Conservation (phyloP, 345 rosid genomes). For the Populus ilicifolia region DNA sequence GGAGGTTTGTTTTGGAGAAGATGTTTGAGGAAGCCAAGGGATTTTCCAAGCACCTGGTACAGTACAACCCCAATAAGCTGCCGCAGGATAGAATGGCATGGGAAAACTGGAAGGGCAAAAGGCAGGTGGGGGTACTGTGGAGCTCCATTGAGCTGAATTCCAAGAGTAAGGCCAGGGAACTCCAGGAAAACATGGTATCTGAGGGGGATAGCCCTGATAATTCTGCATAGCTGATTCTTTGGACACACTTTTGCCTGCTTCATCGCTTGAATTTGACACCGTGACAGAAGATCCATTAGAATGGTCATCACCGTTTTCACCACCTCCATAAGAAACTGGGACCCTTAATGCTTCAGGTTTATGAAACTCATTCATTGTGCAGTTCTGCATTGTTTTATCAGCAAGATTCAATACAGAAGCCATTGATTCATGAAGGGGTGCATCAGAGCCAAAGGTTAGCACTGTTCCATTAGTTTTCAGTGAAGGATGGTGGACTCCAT, state of each 20-base stretch:
- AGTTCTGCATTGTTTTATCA: constrained; percentile 46
- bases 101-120: constrained; percentile 57
- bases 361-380: constrained; percentile 45
- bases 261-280: constrained; percentile 28
- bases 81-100: constrained; percentile 54
- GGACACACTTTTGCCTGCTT: constrained; percentile 24
- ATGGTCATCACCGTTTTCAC: constrained; percentile 25
- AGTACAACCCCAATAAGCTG: constrained; percentile 69
- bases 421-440: constrained; percentile 78
- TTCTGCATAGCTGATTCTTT: constrained; percentile 26
- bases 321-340: constrained; percentile 31
- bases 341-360: constrained; percentile 44
- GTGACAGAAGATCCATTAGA: constrained; percentile 28
- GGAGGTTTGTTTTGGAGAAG: constrained; percentile 42
- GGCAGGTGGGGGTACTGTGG: constrained; percentile 37
- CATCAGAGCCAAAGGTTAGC: constrained; percentile 70
- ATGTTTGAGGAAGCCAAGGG: constrained; percentile 68
- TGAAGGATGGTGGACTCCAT: constrained; percentile 51
- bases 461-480: constrained; percentile 55
- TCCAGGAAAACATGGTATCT: constrained; percentile 49
- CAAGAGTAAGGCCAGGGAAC: constrained; percentile 56
- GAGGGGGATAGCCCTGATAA: constrained; percentile 39
- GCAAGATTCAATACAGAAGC: constrained; percentile 71
- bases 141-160: constrained; percentile 52
- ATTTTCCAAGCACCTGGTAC: constrained; percentile 62